phyloP scores from a whole-genome alignment of 202 grass and related monocot species.

The Hordeum pubiflorum region DNA sequence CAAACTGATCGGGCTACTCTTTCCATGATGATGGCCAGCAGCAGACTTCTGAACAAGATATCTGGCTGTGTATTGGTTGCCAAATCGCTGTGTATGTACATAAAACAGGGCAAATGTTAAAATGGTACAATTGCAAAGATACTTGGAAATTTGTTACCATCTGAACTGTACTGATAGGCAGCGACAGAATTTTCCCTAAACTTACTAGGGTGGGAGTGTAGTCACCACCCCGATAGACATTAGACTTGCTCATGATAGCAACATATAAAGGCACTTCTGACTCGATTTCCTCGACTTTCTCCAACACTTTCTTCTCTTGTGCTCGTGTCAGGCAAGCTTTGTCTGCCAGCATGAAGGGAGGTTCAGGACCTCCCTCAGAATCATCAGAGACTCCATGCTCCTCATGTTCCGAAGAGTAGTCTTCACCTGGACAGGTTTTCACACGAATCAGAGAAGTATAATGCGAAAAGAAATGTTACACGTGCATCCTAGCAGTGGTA shows the following conservation, averaged over 20 bases:
- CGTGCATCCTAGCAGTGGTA: not conserved
- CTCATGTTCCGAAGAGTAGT: not conserved
- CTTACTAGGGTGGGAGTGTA: not conserved
- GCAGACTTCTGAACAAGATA: not conserved
- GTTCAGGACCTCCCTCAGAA: not conserved
- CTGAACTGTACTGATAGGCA: not conserved
- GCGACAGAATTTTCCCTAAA: not conserved
- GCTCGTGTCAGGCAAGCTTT: not conserved
- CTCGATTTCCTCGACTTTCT: not conserved
- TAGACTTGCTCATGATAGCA: not conserved
- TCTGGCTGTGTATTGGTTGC: not conserved
- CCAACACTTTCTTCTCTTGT: not conserved
- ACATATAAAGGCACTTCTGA: not conserved
- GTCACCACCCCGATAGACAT: not conserved
- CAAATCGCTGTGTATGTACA: not conserved
- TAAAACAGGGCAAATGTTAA: not conserved
- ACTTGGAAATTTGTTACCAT: not conserved
- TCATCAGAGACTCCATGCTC: not conserved
- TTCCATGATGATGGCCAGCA: not conserved
- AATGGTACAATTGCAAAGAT: not conserved
- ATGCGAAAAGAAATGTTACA: not conserved
- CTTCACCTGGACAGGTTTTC: not conserved
- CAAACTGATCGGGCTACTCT: not conserved
- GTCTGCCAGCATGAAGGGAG: not conserved
- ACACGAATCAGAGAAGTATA: not conserved